These are phyloP conservation scores for Wickerhamiella dianesei DNA, from an alignment of 805 yeast genomes.

Conservation along the genomic window DNA sequence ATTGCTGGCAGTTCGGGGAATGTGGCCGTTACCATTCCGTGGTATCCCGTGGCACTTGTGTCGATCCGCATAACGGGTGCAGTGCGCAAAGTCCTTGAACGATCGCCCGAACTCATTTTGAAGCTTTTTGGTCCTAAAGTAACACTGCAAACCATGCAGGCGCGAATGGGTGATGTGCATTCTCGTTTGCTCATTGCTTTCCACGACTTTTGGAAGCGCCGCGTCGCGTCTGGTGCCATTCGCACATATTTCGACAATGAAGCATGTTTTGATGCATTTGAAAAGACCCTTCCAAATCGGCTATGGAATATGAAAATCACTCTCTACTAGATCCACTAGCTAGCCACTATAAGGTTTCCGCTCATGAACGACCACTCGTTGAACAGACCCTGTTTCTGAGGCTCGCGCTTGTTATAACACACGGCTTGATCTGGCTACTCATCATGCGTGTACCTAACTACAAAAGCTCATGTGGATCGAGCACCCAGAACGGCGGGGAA, in stretches of 20 bases:
- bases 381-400: too few relatives aligned
- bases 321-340: not conserved
- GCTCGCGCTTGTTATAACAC: too few relatives aligned
- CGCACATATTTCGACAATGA: slow-evolving; percentile 22
- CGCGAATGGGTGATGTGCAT: slow-evolving; percentile 12
- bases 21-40: slow-evolving; percentile 12
- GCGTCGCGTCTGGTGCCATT: slow-evolving; percentile 13
- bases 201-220: slow-evolving; percentile 20
- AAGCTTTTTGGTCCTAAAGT: slow-evolving; percentile 8
- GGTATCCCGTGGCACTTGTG: slow-evolving; percentile 26
- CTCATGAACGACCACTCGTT: too few relatives aligned
- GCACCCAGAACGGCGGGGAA: too few relatives aligned
- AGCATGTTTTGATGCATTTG: slow-evolving; percentile 12
- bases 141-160: not conserved
- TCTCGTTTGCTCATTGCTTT: slow-evolving; percentile 14
- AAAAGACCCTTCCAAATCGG: slow-evolving; percentile 5
- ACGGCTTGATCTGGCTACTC: too few relatives aligned
- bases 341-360: too few relatives aligned
- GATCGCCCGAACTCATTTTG: slow-evolving; percentile 6
- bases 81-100: slow-evolving; percentile 8
- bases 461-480: too few relatives aligned
- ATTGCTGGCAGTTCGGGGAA: not conserved
- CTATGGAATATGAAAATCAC: not conserved
- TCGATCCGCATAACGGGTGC: slow-evolving; percentile 22
- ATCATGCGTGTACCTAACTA: too few relatives aligned